phyloP scores from a whole-genome alignment of 116 monocot species.

The Phalaenopsis hybrid region DNA sequence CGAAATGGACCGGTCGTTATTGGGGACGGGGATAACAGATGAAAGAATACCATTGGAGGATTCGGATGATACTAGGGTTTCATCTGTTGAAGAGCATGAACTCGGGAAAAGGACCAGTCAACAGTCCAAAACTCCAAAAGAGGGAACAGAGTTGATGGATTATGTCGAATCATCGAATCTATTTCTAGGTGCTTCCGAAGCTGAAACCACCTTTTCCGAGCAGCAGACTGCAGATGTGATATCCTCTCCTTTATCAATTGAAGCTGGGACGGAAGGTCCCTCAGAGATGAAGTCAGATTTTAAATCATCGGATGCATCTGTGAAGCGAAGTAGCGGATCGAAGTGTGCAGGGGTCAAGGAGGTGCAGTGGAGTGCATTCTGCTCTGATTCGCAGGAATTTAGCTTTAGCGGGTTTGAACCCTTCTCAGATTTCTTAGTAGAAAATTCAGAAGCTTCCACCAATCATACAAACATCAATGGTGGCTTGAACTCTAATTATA shows the following conservation, averaged over 20 bases:
- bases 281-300: background rate
- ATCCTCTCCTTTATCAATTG: background rate
- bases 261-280: background rate
- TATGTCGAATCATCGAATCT: background rate
- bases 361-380: slow-evolving; percentile 78
- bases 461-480: slow-evolving; percentile 2
- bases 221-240: background rate
- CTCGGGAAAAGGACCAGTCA: background rate
- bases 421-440: slow-evolving; percentile 43
- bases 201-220: background rate
- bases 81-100: background rate
- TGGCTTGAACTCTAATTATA: background rate
- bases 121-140: background rate
- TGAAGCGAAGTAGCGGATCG: slow-evolving; percentile 23
- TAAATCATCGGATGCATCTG: slow-evolving; percentile 11
- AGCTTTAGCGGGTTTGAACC: slow-evolving; percentile 40
- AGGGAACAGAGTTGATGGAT: background rate
- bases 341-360: slow-evolving; percentile 55
- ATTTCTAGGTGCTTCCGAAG: background rate
- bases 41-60: background rate
- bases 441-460: slow-evolving; percentile 22
- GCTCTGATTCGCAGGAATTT: slow-evolving; percentile 13
- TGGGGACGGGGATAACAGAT: slow-evolving; percentile 23
- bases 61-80: background rate
- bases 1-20: slow-evolving; percentile 16